These are phyloP conservation scores for Fusarium setosum DNA, from an alignment of 2,329 filamentous ascomycete species.

Conservation along the genomic window DNA sequence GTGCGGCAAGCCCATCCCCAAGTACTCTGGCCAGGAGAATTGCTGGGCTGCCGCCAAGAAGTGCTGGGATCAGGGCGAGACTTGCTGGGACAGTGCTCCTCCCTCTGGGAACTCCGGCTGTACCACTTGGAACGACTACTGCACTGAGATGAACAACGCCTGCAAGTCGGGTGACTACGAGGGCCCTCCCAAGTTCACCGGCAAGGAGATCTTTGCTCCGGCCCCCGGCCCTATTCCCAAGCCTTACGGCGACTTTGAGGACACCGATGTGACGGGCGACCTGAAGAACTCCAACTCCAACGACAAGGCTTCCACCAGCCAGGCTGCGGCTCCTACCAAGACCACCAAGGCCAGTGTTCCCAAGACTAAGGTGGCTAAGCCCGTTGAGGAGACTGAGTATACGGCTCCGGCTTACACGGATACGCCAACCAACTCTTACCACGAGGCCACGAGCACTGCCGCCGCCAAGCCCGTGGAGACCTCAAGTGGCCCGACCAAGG, in stretches of 20 bases:
- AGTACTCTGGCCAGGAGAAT: slow-evolving; percentile 64
- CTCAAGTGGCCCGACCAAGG: slow-evolving; percentile 12
- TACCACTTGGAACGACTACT: slow-evolving; percentile 71
- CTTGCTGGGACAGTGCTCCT: slow-evolving; percentile 69
- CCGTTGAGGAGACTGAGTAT: slow-evolving; percentile 20
- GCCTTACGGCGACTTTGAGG: slow-evolving; percentile 43
- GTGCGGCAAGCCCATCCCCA: slow-evolving; percentile 71
- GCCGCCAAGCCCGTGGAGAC: slow-evolving; percentile 29
- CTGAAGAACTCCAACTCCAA: slow-evolving; percentile 22
- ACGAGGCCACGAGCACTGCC: slow-evolving; percentile 13
- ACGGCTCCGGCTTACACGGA: slow-evolving; percentile 17
- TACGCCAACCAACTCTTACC: slow-evolving; percentile 12
- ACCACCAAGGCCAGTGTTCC: slow-evolving; percentile 13
- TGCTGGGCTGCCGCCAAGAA: slow-evolving; percentile 69
- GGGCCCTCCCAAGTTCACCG: slow-evolving; percentile 60
- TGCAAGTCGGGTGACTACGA: slow-evolving; percentile 57
- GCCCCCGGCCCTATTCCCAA: slow-evolving; percentile 49
- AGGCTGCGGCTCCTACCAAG: slow-evolving; percentile 10
- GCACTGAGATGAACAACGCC: slow-evolving; percentile 57
- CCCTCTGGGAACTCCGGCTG: slow-evolving; percentile 72
- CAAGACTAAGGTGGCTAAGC: slow-evolving; percentile 13
- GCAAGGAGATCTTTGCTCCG: slow-evolving; percentile 47
- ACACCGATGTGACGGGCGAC: slow-evolving; percentile 24
- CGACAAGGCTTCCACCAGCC: slow-evolving; percentile 8
- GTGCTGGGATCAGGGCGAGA: slow-evolving; percentile 69